These are phyloP conservation scores for Agrostemma githago DNA, from an alignment of 148 eudicot genomes.

Conservation along the genomic window DNA sequence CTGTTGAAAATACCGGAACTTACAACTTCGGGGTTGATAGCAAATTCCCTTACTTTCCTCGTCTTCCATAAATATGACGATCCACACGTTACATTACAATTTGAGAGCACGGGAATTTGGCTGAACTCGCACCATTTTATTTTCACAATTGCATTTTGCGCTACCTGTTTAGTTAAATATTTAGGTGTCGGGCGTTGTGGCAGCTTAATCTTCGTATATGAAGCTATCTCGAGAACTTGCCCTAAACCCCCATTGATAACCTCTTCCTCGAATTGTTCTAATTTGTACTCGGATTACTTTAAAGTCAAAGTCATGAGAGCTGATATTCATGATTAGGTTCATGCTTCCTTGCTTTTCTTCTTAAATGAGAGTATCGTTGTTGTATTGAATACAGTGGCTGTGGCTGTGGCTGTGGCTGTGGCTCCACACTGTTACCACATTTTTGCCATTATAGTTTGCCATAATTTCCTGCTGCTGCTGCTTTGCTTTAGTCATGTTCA, in stretches of 20 bases:
- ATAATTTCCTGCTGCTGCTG: neutral
- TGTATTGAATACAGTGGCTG: neutral
- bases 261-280: no score
- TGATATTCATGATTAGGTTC: no score
- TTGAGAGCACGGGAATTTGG: neutral
- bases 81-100: neutral
- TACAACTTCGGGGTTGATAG: conserved; percentile 19
- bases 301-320: no score
- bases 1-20: conserved; percentile 14
- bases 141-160: neutral
- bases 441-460: neutral
- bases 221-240: no score
- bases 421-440: neutral
- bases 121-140: neutral
- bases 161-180: neutral
- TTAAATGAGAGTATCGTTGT: neutral
- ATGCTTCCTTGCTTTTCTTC: neutral
- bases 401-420: no score
- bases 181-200: no score
- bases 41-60: conserved; percentile 13
- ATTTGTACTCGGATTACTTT: no score
- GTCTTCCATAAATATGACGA: conserved; percentile 7
- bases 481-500: neutral
- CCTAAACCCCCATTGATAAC: neutral
- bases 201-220: no score